phyloP scores from a whole-genome alignment of 345 rosid genomes.

The Theobroma cacao region DNA sequence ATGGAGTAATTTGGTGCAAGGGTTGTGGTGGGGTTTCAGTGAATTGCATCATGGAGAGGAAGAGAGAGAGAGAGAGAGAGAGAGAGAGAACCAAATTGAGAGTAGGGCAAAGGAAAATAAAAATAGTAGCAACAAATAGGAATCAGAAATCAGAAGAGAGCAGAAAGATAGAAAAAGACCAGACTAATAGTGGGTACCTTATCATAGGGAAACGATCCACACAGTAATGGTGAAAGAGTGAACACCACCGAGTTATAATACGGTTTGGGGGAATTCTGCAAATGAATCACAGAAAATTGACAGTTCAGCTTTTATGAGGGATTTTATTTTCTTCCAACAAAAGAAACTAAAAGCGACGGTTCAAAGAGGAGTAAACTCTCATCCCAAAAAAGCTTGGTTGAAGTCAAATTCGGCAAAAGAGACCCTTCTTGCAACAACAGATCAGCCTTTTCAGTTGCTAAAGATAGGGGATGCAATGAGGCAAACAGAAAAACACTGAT shows the following conservation, averaged over 20 bases:
- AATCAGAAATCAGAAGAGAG: slow-evolving; percentile 32
- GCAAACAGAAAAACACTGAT: slow-evolving; percentile 10
- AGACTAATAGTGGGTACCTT: slow-evolving; percentile 62
- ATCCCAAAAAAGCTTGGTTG: slow-evolving; percentile 21
- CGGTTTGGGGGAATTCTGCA: slow-evolving; percentile 35
- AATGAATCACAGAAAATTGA: slow-evolving; percentile 40
- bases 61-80: slow-evolving; percentile 9
- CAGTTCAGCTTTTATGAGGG: slow-evolving; percentile 48
- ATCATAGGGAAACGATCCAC: slow-evolving; percentile 57
- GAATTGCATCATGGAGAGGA: slow-evolving; percentile 56
- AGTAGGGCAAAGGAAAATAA: slow-evolving; percentile 16
- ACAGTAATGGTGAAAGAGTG: slow-evolving; percentile 15
- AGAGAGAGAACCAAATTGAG: slow-evolving; percentile 3
- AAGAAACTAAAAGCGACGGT: slow-evolving; percentile 39
- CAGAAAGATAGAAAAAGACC: slow-evolving; percentile 61
- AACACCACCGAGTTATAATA: slow-evolving; percentile 1
- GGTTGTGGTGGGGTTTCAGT: slow-evolving; percentile 50
- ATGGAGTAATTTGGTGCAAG: slow-evolving; percentile 32
- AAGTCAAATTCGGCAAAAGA: slow-evolving; percentile 33
- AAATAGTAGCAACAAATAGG: slow-evolving; percentile 13
- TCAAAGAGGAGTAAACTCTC: slow-evolving; percentile 29
- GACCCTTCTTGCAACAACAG: slow-evolving; percentile 16
- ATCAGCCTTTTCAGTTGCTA: slow-evolving; percentile 27
- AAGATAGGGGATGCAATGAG: slow-evolving; percentile 2
- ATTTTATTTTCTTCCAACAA: slow-evolving; percentile 21